These are phyloP conservation scores for Moniliella sp. DNA, from an alignment of 1,284 basidiomycete species.

Conservation along the genomic window DNA sequence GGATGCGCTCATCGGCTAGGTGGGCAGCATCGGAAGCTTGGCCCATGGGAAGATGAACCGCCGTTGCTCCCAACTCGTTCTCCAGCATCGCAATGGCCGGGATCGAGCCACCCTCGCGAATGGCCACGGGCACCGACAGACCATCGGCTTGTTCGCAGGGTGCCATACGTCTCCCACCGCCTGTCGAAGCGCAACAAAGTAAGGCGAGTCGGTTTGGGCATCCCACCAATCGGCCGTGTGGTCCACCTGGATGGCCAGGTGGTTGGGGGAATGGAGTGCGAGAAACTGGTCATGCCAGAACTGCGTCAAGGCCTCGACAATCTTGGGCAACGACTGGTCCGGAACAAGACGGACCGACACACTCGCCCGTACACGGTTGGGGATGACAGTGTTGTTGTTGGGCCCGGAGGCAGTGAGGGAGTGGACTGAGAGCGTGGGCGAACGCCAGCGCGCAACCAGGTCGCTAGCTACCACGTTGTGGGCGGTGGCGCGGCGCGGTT, in stretches of 20 bases:
- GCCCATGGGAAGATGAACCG: constrained; percentile 69
- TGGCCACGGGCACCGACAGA: background rate
- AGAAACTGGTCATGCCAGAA: constrained; percentile 48
- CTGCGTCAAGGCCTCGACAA: constrained; percentile 45
- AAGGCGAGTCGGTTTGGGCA: constrained; percentile 56
- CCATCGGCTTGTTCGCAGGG: background rate
- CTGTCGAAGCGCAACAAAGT: constrained; percentile 59
- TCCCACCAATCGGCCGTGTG: constrained; percentile 90
- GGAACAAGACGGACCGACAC: constrained; percentile 61
- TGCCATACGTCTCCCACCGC: constrained; percentile 63
- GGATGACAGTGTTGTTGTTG: constrained; percentile 21
- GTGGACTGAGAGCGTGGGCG: constrained; percentile 21
- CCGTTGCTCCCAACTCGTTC: constrained; percentile 53
- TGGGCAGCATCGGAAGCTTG: constrained; percentile 54
- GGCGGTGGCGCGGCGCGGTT: background rate
- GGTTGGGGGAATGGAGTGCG: constrained; percentile 35
- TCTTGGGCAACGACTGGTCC: constrained; percentile 49
- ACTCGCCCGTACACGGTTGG: constrained; percentile 12
- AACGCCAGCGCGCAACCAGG: constrained; percentile 22
- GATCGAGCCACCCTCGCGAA: constrained; percentile 6
- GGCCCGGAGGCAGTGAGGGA: constrained; percentile 12
- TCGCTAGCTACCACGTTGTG: constrained; percentile 2
- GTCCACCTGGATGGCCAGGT: constrained; percentile 44
- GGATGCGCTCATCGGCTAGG: constrained; percentile 62
- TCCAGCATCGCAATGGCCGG: constrained; percentile 79